Evolutionary conservation across 345 rosid species (phyloP).

Genomic region (Noccaea caerulescens): DNA sequence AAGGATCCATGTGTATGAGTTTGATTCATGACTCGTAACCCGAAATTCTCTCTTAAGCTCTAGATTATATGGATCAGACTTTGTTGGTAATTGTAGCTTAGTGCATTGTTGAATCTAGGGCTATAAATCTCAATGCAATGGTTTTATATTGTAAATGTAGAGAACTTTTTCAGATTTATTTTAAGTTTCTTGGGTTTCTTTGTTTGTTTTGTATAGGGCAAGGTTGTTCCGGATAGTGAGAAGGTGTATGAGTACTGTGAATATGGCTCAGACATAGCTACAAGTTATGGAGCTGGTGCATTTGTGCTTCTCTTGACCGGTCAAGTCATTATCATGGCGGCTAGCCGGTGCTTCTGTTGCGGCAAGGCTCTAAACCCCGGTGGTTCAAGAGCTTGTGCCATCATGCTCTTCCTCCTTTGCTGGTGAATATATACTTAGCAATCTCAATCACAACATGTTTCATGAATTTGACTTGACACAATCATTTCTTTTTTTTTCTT

Average conservation of each 20-base stretch:
- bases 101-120: slow-evolving; percentile 11
- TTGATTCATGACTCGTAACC: background rate
- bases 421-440: slow-evolving; percentile 53
- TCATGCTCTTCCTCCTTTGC: slow-evolving; percentile 80
- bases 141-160: background rate
- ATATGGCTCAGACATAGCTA: slow-evolving; percentile 87
- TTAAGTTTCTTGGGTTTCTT: background rate
- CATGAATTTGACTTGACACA: background rate
- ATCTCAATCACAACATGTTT: background rate
- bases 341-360: slow-evolving; percentile 88
- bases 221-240: slow-evolving; percentile 52
- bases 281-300: slow-evolving; percentile 90
- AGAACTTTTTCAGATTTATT: slow-evolving; percentile 1
- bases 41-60: background rate
- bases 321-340: slow-evolving; percentile 79
- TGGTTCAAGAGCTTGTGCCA: slow-evolving; percentile 88
- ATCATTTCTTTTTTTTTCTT: background rate
- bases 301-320: slow-evolving; percentile 73
- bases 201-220: slow-evolving; percentile 56
- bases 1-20: background rate
- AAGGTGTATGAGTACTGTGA: slow-evolving; percentile 59
- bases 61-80: background rate
- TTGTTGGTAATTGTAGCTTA: background rate
- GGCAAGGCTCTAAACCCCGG: slow-evolving; percentile 81
- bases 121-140: slow-evolving; percentile 13